Evolutionary conservation across 2,329 filamentous ascomycete genomes (phyloP).

Genomic region (Chaetomium sp.): DNA sequence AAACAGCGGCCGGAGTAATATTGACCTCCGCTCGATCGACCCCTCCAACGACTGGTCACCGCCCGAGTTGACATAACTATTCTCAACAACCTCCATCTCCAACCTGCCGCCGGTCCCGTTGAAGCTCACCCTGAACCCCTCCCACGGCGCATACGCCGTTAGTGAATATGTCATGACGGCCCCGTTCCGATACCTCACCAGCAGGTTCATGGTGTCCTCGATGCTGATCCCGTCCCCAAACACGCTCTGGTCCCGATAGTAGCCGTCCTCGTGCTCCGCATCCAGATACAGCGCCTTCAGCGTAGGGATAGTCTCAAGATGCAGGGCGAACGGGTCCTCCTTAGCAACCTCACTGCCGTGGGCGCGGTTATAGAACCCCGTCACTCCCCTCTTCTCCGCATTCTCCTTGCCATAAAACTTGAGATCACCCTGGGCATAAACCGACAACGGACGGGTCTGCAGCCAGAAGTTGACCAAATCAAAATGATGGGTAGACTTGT

Average conservation of each 20-base stretch:
- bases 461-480: conserved; percentile 67
- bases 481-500: conserved; percentile 66
- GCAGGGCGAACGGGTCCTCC: conserved; percentile 60
- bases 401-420: conserved; percentile 65
- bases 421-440: conserved; percentile 61
- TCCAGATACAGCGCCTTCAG: conserved; percentile 63
- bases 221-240: conserved; percentile 66
- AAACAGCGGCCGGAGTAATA: conserved; percentile 57
- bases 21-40: conserved; percentile 51
- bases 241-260: conserved; percentile 63
- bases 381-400: conserved; percentile 57
- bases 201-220: conserved; percentile 64
- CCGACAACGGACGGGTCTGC: conserved; percentile 55
- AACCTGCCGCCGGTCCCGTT: conserved; percentile 61
- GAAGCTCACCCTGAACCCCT: conserved; percentile 60
- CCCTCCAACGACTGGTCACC: conserved; percentile 60
- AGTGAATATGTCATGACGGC: conserved; percentile 62
- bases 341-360: conserved; percentile 54
- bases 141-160: conserved; percentile 64
- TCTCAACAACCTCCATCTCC: conserved; percentile 64
- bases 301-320: conserved; percentile 54
- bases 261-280: conserved; percentile 64
- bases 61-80: conserved; percentile 62
- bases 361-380: conserved; percentile 53
- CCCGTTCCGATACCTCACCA: conserved; percentile 59